A percentile compares a stretch with the other conserved stretches of the same genome.
These are phyloP conservation scores for Rhododendron kiyosumense DNA, from an alignment of 148 eudicot genomes.

Conservation along the genomic window DNA sequence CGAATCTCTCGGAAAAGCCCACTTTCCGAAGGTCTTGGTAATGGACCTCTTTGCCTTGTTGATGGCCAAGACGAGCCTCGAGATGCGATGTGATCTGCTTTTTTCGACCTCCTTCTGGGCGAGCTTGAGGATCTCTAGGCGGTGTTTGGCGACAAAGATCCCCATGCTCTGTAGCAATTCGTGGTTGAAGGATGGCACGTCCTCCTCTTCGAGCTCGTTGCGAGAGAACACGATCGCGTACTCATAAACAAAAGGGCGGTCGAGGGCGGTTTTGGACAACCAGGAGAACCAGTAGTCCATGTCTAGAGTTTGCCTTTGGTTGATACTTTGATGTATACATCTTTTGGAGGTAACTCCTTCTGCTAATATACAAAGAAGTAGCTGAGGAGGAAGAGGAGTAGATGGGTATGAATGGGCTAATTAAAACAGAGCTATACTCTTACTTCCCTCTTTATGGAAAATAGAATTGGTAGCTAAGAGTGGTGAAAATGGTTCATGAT, in stretches of 20 bases:
- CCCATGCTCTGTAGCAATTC: constrained; percentile 45
- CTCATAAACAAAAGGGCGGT: constrained; percentile 18
- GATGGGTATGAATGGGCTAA: too few species aligned
- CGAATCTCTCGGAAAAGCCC: constrained; percentile 4
- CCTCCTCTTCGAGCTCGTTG: constrained; percentile 35
- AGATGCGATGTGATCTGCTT: neutral
- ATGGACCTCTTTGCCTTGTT: constrained; percentile 27
- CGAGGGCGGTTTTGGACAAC: constrained; percentile 32
- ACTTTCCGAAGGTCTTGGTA: constrained; percentile 14
- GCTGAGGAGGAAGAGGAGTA: neutral
- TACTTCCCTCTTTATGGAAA: neutral
- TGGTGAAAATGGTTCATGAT: neutral
- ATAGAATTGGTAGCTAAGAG: neutral
- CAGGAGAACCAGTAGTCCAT: constrained; percentile 44
- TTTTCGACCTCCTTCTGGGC: constrained; percentile 10
- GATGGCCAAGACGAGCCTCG: constrained; percentile 19
- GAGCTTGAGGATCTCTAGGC: constrained; percentile 39
- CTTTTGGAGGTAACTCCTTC: neutral
- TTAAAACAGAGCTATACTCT: neutral
- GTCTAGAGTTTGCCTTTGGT: neutral
- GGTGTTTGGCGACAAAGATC: constrained; percentile 31
- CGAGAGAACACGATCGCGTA: constrained; percentile 24
- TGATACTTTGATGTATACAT: neutral
- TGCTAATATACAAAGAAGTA: neutral
- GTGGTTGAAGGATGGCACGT: constrained; percentile 33